Base-by-base conservation (phyloP, 306 rosid genomes). In the Begonia peltatifolia region DNA sequence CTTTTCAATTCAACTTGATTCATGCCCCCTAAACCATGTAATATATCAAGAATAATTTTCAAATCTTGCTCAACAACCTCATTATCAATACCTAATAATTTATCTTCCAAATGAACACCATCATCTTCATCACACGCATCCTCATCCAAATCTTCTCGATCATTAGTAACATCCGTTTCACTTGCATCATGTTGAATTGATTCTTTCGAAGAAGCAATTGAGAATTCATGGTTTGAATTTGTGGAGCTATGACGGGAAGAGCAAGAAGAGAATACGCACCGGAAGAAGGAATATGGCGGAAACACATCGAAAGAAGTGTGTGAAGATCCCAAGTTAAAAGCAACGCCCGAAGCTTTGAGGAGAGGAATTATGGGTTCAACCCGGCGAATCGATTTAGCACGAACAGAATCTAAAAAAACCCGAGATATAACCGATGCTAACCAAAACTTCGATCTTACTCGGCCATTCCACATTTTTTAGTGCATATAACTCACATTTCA, bases 41-140 rank as follows among this genome's bases (percentile, higher is more conserved):
- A 42, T 50, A 82, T 80, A 64, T 65, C 71, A 76, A 89, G 61
- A 68, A 84, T 64, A n/a, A 65, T 66, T 52, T 74, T 72, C 17
- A 68, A 61, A 71, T 74, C 82, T 50, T 50, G 47, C 42, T 63
- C 36, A 60, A 79, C 71, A 71, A 46, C 56, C 53, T 60, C 74
- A 41, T 68, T 70, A 62, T 47, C 55, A 17, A 74, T 50, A 59
- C 61, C 60, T 41, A 60, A 68, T 56, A 14, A 58, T 50, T 53
- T 42, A 56, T 56, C 44, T 18, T 16, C n/a, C 36, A 52, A 15
- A 49, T 50, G 55, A 57, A 59, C 63, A 53, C 64, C 62, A 14
- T 66, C 66, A 36, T 53, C 22, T 4, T 61, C 50, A 52, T 6
- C 62, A 17, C 18, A 17, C 14, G 63, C 64, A 23, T 53, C 22